Evolutionary conservation across 2,329 filamentous ascomycete genomes (phyloP).

Genomic region (Aureobasidium musti): DNA sequence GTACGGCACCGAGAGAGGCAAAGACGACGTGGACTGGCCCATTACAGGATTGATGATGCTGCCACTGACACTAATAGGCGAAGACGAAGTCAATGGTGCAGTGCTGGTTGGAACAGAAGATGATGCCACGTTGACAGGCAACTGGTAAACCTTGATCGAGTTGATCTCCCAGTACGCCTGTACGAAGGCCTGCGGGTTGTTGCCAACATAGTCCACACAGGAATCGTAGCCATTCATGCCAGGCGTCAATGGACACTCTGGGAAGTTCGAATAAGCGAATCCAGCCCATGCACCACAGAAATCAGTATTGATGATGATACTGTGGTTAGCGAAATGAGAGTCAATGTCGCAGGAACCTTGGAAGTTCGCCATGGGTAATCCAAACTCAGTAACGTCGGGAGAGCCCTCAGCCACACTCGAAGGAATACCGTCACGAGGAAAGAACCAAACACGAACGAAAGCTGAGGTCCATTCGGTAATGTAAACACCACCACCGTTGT

Average conservation of each 20-base stretch:
- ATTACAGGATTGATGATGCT: slow-evolving; percentile 37
- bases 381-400: slow-evolving; percentile 65
- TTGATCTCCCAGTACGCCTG: slow-evolving; percentile 48
- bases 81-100: slow-evolving; percentile 23
- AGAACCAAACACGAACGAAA: slow-evolving; percentile 43
- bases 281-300: slow-evolving; percentile 47
- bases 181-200: slow-evolving; percentile 39
- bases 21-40: slow-evolving; percentile 35
- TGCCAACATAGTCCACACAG: slow-evolving; percentile 41
- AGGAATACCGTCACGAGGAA: slow-evolving; percentile 41
- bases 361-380: slow-evolving; percentile 64
- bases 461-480: slow-evolving; percentile 42
- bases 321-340: slow-evolving; percentile 43
- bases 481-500: slow-evolving; percentile 41
- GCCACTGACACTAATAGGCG: slow-evolving; percentile 17
- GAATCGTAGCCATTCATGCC: slow-evolving; percentile 33
- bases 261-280: slow-evolving; percentile 37
- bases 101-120: slow-evolving; percentile 22
- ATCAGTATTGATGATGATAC: slow-evolving; percentile 46
- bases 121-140: slow-evolving; percentile 32
- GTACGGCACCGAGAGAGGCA: slow-evolving; percentile 34
- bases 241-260: slow-evolving; percentile 38
- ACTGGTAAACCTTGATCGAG: slow-evolving; percentile 46
- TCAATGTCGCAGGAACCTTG: slow-evolving; percentile 47
- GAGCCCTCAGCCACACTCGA: slow-evolving; percentile 46